Percentiles rank a stretch among this genome's conserved stretches.
Evolutionary conservation across 1,284 basidiomycete species (phyloP).

Genomic region (Cryptococcus sp.): DNA sequence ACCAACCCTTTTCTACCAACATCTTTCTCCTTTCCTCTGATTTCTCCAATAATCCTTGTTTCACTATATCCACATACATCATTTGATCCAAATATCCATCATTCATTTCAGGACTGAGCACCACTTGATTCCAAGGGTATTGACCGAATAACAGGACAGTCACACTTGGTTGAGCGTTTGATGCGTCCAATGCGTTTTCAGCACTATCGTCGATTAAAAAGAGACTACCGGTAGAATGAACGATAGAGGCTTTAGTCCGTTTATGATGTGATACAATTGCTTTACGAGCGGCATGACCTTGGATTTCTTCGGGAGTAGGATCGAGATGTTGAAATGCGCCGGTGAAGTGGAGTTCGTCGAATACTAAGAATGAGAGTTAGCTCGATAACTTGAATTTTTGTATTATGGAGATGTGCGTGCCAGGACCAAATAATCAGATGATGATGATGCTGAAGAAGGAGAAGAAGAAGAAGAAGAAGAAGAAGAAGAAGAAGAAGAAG

Average conservation of each 20-base stretch:
- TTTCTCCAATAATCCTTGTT: constrained; percentile 45
- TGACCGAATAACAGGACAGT: constrained; percentile 70
- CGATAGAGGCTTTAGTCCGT: constrained; percentile 67
- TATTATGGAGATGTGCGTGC: too few relatives aligned
- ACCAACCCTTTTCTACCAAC: constrained; percentile 31
- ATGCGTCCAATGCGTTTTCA: constrained; percentile 66
- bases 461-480: too few relatives aligned
- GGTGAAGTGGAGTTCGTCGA: constrained; percentile 68
- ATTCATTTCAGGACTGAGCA: constrained; percentile 20
- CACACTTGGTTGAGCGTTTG: constrained; percentile 45
- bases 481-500: background rate
- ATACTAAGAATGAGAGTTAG: constrained; percentile 46
- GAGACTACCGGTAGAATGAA: constrained; percentile 58
- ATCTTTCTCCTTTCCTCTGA: constrained; percentile 23
- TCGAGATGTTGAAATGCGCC: constrained; percentile 58
- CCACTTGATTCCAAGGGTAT: constrained; percentile 67
- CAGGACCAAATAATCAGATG: too few relatives aligned
- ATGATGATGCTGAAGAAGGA: too few relatives aligned
- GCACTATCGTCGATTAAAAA: constrained; percentile 72
- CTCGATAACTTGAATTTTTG: background rate
- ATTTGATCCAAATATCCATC: constrained; percentile 54
- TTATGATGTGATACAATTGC: constrained; percentile 56
- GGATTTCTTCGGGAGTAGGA: constrained; percentile 43
- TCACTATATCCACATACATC: constrained; percentile 55
- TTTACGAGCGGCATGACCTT: constrained; percentile 47